Base-by-base conservation (phyloP, 2,329 filamentous ascomycete species). In the Colletotrichum sp. region DNA sequence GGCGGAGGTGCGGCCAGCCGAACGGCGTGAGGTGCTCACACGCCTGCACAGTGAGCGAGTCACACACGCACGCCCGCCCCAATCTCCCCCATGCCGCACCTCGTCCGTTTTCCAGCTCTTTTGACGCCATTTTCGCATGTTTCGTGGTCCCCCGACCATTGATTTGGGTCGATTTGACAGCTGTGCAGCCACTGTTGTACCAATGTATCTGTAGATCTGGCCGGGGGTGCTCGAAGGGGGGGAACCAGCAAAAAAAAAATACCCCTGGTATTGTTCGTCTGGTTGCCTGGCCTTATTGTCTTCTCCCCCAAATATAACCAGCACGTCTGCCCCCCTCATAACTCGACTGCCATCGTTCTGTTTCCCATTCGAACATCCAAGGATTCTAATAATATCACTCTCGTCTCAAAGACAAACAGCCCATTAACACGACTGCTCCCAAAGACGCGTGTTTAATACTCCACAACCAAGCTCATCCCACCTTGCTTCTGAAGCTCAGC, bases 51-150 rank as follows among this genome's bases (percentile, higher is more conserved):
- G 71, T 52, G 68, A 62, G 21, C 69, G 55, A 73, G 70, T 73
- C 70, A 69, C 70, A 73, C 44, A 65, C 60, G 30, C 73, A 44
- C 57, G 55, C 28, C 49, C 55, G 30, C 67, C 44, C 49, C 30
- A 63, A 67, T 67, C 73, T 59, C 49, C 75, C 39, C 67, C 72
- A 68, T 71, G 57, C 18, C 71, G 52, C 52, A 57, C 62, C 55
- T 75, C 68, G 76, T 72, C 67, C 72, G 75, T 76, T 76, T 76
- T 66, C 72, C 36, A 64, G 59, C 60, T 32, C 49, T 72, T 76
- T 70, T 71, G 76, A 76, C 73, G 73, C 65, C 68, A 76, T 76
- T 68, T 70, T 77, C 76, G 76, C 72, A 77, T 72, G 76, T 75
- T 77, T 73, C 49, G 65, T 52, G 34, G 32, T 18, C 44, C 73